phyloP scores from a whole-genome alignment of 306 rosid genomes.

The Phaseolus lunatus region DNA sequence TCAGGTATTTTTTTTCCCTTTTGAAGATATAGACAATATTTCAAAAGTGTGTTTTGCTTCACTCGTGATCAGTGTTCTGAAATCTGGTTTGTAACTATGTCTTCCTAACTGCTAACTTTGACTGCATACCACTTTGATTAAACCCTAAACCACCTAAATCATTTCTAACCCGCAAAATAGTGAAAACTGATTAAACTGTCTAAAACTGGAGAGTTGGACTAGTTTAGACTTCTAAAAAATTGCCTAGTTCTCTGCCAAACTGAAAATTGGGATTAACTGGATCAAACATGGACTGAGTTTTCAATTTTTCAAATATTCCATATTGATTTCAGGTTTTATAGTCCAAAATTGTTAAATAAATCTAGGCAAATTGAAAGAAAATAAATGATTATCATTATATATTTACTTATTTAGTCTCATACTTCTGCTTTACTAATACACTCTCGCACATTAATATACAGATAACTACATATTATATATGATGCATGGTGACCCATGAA shows the following conservation, averaged over 20 bases:
- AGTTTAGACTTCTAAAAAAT: neutral
- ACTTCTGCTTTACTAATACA: neutral
- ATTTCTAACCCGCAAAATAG: neutral
- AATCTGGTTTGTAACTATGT: slow-evolving; percentile 7
- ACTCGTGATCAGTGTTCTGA: slow-evolving; percentile 20
- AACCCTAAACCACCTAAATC: neutral
- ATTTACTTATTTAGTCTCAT: neutral
- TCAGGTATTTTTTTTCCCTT: slow-evolving; percentile 65
- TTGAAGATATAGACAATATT: slow-evolving; percentile 12
- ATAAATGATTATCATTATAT: neutral
- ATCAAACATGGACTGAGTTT: neutral
- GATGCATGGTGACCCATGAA: too few relatives aligned
- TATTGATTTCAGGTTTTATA: neutral
- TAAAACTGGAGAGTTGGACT: neutral
- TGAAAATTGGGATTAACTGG: slow-evolving; percentile 4
- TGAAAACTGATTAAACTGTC: neutral
- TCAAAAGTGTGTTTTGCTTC: slow-evolving; percentile 29
- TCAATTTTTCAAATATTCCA: neutral
- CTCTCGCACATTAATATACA: neutral
- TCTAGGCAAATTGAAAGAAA: neutral
- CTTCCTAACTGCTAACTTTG: neutral
- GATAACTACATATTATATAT: too few relatives aligned
- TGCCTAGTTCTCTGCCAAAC: neutral
- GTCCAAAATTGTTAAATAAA: neutral
- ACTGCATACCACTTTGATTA: neutral